Base-by-base conservation (phyloP, 495 filamentous ascomycete genomes). In the Endocarpon pusillum region DNA sequence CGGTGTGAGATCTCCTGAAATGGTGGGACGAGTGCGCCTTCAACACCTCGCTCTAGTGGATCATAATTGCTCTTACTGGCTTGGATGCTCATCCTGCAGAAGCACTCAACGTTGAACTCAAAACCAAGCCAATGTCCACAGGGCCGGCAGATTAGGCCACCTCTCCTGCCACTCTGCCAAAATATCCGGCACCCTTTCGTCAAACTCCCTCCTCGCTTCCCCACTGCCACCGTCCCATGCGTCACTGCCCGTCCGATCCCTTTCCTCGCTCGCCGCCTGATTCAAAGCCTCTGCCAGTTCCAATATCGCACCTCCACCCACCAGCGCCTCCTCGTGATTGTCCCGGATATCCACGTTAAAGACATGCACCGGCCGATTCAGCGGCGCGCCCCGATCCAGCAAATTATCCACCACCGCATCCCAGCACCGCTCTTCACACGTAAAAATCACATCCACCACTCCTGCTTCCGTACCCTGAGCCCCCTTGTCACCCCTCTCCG, bases 301-400 rank as follows among this genome's bases (percentile, higher is more conserved):
- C 18, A 94, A 66, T 33, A 99, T 99, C 4, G 81, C 91, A 40
- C 72, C 77, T 8, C 91, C 91, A 6, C 89, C 91, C 3, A 94
- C 67, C 9, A 84, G 62, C 0, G 91, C 91, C 46, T 99, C 91
- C 47, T 96, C 84, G 50, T 96, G 87, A 46, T 96, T 99, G 58
- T 99, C 91, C 53, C 78, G 87, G 49, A 99, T 96, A 53, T 94
- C 89, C 32, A 99, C 76, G 48, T 94, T 96, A 59, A 99, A 84
- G 37, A 99, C 78, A 50, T 99, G 89, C 7, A 99, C 86, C 0
- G 87, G 84, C 7, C 81, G 64, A 55, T 96, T 96, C 17, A 96
- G 62, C 4, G 73, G 69, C 0, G 75, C 70, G 8, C 85, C 86
- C 40, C 91, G 71, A 41, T 73, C 81, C 26, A 86, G 69, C 32